Percentiles rank a stretch among this genome's conserved stretches.
Conservation (phyloP, 2,329 filamentous ascomycete species). For the Alternaria sp. region DNA sequence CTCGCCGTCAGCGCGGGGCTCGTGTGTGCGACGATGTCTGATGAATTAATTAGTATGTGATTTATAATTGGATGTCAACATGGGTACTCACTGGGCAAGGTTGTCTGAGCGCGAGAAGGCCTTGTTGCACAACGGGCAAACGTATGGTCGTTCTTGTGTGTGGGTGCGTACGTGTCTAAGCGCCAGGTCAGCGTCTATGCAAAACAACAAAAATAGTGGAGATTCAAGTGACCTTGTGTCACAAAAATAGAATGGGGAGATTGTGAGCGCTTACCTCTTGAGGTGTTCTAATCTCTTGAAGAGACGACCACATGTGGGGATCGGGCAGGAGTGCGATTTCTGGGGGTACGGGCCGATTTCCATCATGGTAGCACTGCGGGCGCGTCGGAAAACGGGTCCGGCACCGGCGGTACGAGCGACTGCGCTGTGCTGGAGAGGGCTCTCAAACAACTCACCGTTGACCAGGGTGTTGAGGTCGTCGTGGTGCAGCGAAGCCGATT, state of each 20-base stretch:
- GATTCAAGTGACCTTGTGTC: constrained; percentile 15
- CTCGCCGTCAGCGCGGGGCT: constrained; percentile 70
- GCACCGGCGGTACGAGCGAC: constrained; percentile 66
- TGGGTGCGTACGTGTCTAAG: constrained; percentile 96
- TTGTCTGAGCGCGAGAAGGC: constrained; percentile 99
- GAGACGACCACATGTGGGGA: constrained; percentile 92
- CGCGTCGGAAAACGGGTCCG: constrained; percentile 82
- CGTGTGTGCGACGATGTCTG: constrained; percentile 81
- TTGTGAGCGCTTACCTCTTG: constrained; percentile 80
- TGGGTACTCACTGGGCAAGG: constrained; percentile 82
- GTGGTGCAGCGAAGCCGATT: constrained; percentile 71
- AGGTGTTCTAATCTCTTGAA: constrained; percentile 99
- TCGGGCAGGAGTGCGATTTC: constrained; percentile 99
- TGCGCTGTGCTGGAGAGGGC: constrained; percentile 64
- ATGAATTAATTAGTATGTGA: constrained; percentile 50
- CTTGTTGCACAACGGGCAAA: constrained; percentile 98
- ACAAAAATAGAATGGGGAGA: constrained; percentile 32
- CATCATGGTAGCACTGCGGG: constrained; percentile 94
- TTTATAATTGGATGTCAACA: constrained; percentile 19
- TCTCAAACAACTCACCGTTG: constrained; percentile 49
- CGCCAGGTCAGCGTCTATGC: constrained; percentile 60
- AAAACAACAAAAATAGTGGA: constrained; percentile 36
- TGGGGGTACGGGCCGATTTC: constrained; percentile 95
- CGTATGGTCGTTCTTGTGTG: constrained; percentile 98
- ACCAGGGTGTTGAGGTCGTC: constrained; percentile 69